A percentile compares a stretch with the other conserved stretches of the same genome.
Evolutionary conservation across 495 filamentous ascomycete species (phyloP).

Genomic region (Penicillium paxilli): DNA sequence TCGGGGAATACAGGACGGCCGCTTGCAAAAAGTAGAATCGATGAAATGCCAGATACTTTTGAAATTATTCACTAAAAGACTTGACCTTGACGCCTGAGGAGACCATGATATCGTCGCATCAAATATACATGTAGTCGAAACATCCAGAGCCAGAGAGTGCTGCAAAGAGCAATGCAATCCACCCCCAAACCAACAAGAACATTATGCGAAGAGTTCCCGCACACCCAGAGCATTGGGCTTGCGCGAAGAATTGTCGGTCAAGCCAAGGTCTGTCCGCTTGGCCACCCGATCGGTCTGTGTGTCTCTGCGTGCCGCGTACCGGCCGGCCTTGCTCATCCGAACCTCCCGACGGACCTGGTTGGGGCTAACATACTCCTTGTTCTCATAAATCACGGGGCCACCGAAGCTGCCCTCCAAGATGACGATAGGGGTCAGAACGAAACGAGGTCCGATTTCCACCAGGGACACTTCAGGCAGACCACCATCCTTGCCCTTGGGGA

Average conservation of each 20-base stretch:
- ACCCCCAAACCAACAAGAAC: conserved; percentile 15
- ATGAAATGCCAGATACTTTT: conserved; percentile 25
- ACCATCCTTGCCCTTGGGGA: conserved; percentile 38
- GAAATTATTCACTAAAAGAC: conserved; percentile 25
- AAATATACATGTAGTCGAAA: conserved; percentile 41
- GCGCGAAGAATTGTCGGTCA: conserved; percentile 63
- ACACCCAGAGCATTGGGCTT: conserved; percentile 75
- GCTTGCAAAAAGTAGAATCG: conserved; percentile 12
- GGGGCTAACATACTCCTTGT: conserved; percentile 95
- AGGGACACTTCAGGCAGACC: conserved; percentile 69
- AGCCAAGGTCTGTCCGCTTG: conserved; percentile 73
- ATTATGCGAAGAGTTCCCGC: conserved; percentile 74
- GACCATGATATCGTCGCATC: conserved; percentile 41
- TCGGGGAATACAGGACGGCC: no score
- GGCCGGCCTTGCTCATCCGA: conserved; percentile 68
- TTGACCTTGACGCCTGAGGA: conserved; percentile 42
- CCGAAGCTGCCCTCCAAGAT: conserved; percentile 95
- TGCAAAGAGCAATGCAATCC: conserved; percentile 27
- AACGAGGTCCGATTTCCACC: conserved; percentile 92
- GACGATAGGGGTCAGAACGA: conserved; percentile 93
- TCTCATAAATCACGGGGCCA: conserved; percentile 96
- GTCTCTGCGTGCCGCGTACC: conserved; percentile 73
- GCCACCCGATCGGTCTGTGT: conserved; percentile 66
- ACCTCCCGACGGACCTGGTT: conserved; percentile 89
- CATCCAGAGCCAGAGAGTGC: conserved; percentile 36